These are phyloP conservation scores for Pythium coloratum DNA, from an alignment of 352 stramenopile species.

Conservation along the genomic window DNA sequence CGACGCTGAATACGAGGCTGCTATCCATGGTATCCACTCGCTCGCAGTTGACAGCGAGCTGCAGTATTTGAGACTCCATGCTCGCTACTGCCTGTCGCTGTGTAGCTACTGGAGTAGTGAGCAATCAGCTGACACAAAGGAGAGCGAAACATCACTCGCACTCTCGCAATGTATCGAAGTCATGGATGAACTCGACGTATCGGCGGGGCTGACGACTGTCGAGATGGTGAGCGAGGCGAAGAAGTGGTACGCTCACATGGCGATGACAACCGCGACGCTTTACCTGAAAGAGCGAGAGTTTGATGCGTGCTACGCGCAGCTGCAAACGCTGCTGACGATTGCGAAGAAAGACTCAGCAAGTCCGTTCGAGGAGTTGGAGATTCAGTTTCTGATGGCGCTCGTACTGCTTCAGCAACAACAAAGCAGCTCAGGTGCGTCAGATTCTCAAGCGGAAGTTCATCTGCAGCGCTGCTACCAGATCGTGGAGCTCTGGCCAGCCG, in stretches of 20 bases:
- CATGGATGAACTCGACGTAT: constrained; percentile 23
- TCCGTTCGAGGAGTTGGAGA: constrained; percentile 12
- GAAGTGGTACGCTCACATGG: constrained; percentile 27
- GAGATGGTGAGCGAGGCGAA: constrained; percentile 8
- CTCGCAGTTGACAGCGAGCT: neutral
- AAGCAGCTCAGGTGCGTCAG: neutral
- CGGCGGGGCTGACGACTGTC: neutral
- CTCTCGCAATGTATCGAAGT: constrained; percentile 24
- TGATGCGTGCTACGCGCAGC: constrained; percentile 10
- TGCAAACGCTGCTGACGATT: constrained; percentile 8
- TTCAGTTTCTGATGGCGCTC: constrained; percentile 17
- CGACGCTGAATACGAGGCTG: neutral
- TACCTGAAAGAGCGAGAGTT: constrained; percentile 23
- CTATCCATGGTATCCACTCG: too few species aligned
- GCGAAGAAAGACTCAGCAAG: neutral
- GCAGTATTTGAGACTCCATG: constrained; percentile 27
- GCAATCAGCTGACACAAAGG: neutral
- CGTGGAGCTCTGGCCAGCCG: constrained; percentile 51
- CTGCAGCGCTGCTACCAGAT: constrained; percentile 45
- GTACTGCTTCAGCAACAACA: constrained; percentile 1
- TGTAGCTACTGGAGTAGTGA: constrained; percentile 39
- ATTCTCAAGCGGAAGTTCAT: constrained; percentile 17
- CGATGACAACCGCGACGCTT: constrained; percentile 49
- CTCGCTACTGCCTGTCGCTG: constrained; percentile 34
- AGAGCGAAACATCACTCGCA: constrained; percentile 20